These are phyloP conservation scores for Pythium phragmitis DNA, from an alignment of 352 stramenopile genomes.

Conservation along the genomic window DNA sequence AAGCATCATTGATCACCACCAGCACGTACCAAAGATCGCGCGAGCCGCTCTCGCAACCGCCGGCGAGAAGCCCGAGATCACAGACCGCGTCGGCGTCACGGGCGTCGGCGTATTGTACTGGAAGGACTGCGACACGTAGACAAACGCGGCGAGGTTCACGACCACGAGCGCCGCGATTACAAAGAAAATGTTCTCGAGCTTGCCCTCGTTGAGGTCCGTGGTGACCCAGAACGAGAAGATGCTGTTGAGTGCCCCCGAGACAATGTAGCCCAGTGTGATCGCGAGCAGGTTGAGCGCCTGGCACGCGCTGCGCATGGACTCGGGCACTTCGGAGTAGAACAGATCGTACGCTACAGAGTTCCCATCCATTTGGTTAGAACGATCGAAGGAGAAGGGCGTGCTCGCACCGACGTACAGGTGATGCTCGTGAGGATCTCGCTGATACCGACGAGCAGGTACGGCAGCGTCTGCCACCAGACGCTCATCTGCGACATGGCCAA, in stretches of 20 bases:
- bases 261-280: conserved; percentile 87
- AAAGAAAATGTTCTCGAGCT: conserved; percentile 90
- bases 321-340: conserved; percentile 91
- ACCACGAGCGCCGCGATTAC: conserved; percentile 69
- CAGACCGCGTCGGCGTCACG: not conserved
- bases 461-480: conserved; percentile 89
- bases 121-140: conserved; percentile 76
- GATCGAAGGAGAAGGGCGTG: not conserved
- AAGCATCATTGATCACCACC: not conserved
- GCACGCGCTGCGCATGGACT: conserved; percentile 89
- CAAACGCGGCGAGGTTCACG: conserved; percentile 63
- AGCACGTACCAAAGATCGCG: conserved; percentile 23
- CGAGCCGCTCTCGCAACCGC: conserved; percentile 25
- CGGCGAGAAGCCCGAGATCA: conserved; percentile 35
- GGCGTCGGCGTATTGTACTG: conserved; percentile 50
- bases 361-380: not conserved
- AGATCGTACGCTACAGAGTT: conserved; percentile 71
- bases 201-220: conserved; percentile 87
- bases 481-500: conserved; percentile 82
- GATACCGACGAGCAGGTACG: conserved; percentile 88
- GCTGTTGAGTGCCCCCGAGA: conserved; percentile 79
- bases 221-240: conserved; percentile 91
- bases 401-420: conserved; percentile 50
- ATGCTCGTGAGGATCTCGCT: conserved; percentile 90
- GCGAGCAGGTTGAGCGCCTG: conserved; percentile 90